Evolutionary conservation across 1,284 basidiomycete genomes (phyloP).

Genomic region (Papiliotrema flavescens): DNA sequence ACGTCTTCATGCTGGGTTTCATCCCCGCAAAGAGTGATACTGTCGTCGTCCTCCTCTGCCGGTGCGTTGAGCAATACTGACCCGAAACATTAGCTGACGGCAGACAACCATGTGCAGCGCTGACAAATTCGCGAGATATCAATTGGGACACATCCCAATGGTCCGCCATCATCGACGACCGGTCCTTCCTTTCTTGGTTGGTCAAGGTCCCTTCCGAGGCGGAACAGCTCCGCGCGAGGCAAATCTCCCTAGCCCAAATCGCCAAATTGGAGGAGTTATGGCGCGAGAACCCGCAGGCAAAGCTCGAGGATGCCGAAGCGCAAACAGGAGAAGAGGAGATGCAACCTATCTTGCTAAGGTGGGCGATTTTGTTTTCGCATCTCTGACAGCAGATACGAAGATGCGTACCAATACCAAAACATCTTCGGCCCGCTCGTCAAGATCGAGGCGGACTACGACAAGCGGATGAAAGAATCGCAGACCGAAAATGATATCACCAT

Average conservation of each 20-base stretch:
- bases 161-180: slow-evolving; percentile 97
- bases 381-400: slow-evolving; percentile 65
- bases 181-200: slow-evolving; percentile 97
- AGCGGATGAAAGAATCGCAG: slow-evolving; percentile 94
- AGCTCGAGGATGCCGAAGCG: slow-evolving; percentile 93
- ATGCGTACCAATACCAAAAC: slow-evolving; percentile 99
- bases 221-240: slow-evolving; percentile 89
- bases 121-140: slow-evolving; percentile 84
- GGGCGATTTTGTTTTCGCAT: slow-evolving; percentile 1
- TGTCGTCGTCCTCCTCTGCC: slow-evolving; percentile 95
- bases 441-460: slow-evolving; percentile 99
- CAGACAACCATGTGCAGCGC: slow-evolving; percentile 94
- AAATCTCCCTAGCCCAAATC: slow-evolving; percentile 95
- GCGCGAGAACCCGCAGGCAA: slow-evolving; percentile 93
- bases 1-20: slow-evolving; percentile 98
- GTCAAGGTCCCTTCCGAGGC: slow-evolving; percentile 95
- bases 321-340: slow-evolving; percentile 96
- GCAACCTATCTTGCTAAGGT: slow-evolving; percentile 76
- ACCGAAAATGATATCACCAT: slow-evolving; percentile 95
- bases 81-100: slow-evolving; percentile 6
- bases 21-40: slow-evolving; percentile 99
- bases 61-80: slow-evolving; percentile 55
- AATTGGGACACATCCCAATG: slow-evolving; percentile 97
- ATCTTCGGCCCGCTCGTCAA: slow-evolving; percentile 98
- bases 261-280: slow-evolving; percentile 96